phyloP scores from a whole-genome alignment of 1,284 basidiomycete species.

The Termitomyces sp. region DNA sequence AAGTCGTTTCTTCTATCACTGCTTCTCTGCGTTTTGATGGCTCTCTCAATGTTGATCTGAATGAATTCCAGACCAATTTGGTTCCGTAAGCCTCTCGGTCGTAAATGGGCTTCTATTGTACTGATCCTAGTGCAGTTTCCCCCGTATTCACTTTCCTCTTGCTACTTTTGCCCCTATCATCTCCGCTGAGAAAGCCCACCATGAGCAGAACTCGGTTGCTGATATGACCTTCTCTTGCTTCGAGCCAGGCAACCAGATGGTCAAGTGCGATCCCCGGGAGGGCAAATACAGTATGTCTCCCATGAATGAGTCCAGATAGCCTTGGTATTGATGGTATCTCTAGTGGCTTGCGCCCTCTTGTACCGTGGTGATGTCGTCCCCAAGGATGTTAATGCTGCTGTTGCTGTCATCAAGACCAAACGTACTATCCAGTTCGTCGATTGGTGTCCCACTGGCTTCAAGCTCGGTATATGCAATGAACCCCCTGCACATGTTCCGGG shows the following conservation, averaged over 20 bases:
- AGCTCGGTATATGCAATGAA: slow-evolving; percentile 97
- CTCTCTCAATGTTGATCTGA: slow-evolving; percentile 95
- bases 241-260: slow-evolving; percentile 98
- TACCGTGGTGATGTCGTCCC: slow-evolving; percentile 98
- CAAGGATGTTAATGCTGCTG: slow-evolving; percentile 93
- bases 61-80: slow-evolving; percentile 98
- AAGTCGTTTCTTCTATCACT: slow-evolving; percentile 97
- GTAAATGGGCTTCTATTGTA: background rate
- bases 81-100: slow-evolving; percentile 68
- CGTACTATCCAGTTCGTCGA: slow-evolving; percentile 96
- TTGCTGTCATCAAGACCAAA: slow-evolving; percentile 95
- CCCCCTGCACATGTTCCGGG: slow-evolving; percentile 90
- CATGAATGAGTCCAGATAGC: background rate
- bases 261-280: slow-evolving; percentile 92
- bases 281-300: slow-evolving; percentile 88
- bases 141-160: slow-evolving; percentile 97
- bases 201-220: slow-evolving; percentile 96
- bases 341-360: slow-evolving; percentile 83
- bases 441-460: slow-evolving; percentile 98
- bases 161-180: slow-evolving; percentile 95
- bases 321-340: background rate
- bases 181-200: slow-evolving; percentile 82
- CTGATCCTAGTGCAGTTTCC: slow-evolving; percentile 55
- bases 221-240: slow-evolving; percentile 99
- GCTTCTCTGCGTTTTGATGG: slow-evolving; percentile 98